Conservation (phyloP, 805 yeast genomes). For the Sungouiozyma intestinalis region DNA sequence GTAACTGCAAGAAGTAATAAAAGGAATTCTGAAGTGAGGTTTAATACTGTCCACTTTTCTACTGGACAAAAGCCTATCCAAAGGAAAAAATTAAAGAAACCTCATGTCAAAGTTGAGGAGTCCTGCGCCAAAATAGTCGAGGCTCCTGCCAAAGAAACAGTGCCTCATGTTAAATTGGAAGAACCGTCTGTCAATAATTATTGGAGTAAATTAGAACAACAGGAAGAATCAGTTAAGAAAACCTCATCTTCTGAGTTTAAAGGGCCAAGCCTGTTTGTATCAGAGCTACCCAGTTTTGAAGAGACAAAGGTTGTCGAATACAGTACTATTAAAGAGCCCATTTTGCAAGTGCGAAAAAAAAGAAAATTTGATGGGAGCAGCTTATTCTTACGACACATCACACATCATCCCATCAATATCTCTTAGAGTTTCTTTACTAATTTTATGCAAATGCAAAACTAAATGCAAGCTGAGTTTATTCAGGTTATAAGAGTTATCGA, state of each 20-base stretch:
- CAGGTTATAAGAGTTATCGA: background rate
- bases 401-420: conserved; percentile 7
- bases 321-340: conserved; percentile 2
- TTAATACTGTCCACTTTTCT: too few species aligned
- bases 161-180: background rate
- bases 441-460: background rate
- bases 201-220: background rate
- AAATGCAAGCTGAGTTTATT: background rate
- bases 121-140: too few species aligned
- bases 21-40: conserved; percentile 2
- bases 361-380: background rate
- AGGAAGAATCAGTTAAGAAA: too few species aligned
- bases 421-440: background rate
- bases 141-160: too few species aligned
- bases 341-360: background rate
- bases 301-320: too few species aligned
- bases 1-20: conserved; percentile 8
- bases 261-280: too few species aligned
- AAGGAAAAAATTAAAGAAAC: too few species aligned
- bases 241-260: too few species aligned
- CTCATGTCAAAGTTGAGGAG: too few species aligned
- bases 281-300: too few species aligned
- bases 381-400: conserved; percentile 6
- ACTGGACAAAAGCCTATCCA: too few species aligned
- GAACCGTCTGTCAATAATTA: background rate